Percentiles rank a stretch among this genome's conserved stretches.
phyloP scores from a whole-genome alignment of 176 grass and related monocot genomes.

The Rhynchospora tenuis region DNA sequence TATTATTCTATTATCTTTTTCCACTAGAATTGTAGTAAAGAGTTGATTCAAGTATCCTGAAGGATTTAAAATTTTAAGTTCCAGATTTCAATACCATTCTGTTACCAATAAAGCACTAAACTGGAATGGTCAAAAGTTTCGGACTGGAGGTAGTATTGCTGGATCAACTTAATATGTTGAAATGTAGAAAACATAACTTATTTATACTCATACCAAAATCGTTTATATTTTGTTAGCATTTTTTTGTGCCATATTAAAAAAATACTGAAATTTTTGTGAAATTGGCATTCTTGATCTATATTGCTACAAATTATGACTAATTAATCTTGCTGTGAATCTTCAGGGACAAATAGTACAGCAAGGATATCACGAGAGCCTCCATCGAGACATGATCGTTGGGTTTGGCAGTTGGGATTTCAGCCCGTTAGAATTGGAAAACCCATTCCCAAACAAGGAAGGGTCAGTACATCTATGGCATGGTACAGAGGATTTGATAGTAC shows the following conservation, averaged over 20 bases:
- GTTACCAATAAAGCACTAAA: background rate
- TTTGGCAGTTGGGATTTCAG: slow-evolving; percentile 69
- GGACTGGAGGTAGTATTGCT: too few relatives aligned
- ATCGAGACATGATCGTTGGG: slow-evolving; percentile 58
- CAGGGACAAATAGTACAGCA: slow-evolving; percentile 54
- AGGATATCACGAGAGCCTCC: slow-evolving; percentile 46
- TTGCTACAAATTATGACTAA: too few relatives aligned
- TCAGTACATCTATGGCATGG: slow-evolving; percentile 83
- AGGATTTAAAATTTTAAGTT: too few relatives aligned
- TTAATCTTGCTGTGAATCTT: background rate
- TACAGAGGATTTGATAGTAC: slow-evolving; percentile 60
- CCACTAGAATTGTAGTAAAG: background rate
- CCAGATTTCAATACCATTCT: too few relatives aligned
- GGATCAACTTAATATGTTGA: too few relatives aligned
- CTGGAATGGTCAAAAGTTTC: background rate
- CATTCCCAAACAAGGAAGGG: slow-evolving; percentile 59
- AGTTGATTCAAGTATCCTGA: background rate
- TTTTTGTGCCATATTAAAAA: too few relatives aligned
- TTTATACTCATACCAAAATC: too few relatives aligned
- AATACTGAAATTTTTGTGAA: too few relatives aligned
- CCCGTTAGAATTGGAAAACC: slow-evolving; percentile 62
- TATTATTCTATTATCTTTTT: background rate
- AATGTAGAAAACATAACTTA: too few relatives aligned
- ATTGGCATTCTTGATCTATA: too few relatives aligned
- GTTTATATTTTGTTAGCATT: too few relatives aligned